Evolutionary conservation across 1,139 yeast species (phyloP), one percentile per base, ranked within the genome.

Genomic region (Zygotorulaspora mrakii): DNA sequence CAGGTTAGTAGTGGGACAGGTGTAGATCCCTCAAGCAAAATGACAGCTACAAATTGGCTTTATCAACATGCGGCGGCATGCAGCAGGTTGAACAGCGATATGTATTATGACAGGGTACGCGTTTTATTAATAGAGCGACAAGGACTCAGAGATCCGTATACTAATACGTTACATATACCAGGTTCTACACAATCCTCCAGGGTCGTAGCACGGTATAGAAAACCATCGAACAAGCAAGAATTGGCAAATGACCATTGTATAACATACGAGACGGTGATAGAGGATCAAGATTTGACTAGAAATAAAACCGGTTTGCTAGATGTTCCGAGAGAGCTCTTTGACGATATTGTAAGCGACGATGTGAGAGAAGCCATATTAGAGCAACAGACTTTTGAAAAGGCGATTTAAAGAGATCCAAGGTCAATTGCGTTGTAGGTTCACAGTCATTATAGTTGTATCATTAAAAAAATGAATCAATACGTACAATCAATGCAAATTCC

Each of bases 11-110:
- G 70, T 13, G 59, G 67, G 18, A 57, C 70, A 7, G 70, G 70
- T 7, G 64, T 73, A 2, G 71, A 75, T 7, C 54, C 67, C 47
- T 53, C 68, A 43, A 59, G 61, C 13, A 61, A 65, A 25, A 60
- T 74, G 32, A 73, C 79, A 11, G 88, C 85, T 49, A 83, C 81
- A 22, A 79, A 85, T 39, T 91, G 97, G 96, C 75, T 87, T 68
- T 77, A 77, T 53, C 91, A 86, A 57, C 88, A 87, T 51, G 95
- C 96, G 0, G 65, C 73, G 14, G 82, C 94, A 23, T 79, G 89
- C 5, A 71, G 82, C 47, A 77, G 77, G 40, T 85, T 76, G 61
- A 89, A 88, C 61, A 67, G 75, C 24, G 72, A 73, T 42, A 64
- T 88, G 35, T 65, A 73, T 23, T 79, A 79, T 43, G 79, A 77